These are phyloP conservation scores for Stephanodiscus triporus DNA, from an alignment of 108 stramenopile species.

Conservation along the genomic window DNA sequence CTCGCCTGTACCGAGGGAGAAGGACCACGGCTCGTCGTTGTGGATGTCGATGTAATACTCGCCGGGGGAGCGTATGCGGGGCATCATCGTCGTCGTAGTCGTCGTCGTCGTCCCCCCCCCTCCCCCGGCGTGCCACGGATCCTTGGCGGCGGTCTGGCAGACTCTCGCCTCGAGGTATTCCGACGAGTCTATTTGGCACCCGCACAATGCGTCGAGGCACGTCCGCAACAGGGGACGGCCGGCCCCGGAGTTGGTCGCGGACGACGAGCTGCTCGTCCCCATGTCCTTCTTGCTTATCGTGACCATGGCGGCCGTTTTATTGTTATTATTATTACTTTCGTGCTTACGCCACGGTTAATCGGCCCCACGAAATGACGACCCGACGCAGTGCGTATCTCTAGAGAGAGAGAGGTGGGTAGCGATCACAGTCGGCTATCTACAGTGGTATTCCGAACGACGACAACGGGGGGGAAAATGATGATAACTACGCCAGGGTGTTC, in stretches of 20 bases:
- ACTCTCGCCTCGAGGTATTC: constrained; percentile 44
- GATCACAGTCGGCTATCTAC: too few species aligned
- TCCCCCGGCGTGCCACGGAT: neutral
- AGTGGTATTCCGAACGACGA: too few species aligned
- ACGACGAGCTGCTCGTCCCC: neutral
- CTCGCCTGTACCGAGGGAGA: constrained; percentile 52
- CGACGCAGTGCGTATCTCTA: too few species aligned
- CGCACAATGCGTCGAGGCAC: constrained; percentile 38
- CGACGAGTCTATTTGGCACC: constrained; percentile 41
- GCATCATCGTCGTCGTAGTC: too few species aligned
- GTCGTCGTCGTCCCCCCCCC: too few species aligned
- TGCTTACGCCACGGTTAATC: too few species aligned
- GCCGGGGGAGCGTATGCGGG: constrained; percentile 44
- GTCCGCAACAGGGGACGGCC: constrained; percentile 32
- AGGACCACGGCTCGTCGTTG: constrained; percentile 50
- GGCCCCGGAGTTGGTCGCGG: constrained; percentile 10
- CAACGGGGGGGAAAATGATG: too few species aligned
- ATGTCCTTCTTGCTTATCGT: constrained; percentile 10
- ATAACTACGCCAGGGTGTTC: too few species aligned
- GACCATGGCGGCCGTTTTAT: too few species aligned
- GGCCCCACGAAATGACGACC: too few species aligned
- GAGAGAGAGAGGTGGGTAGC: too few species aligned
- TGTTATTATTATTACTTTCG: too few species aligned
- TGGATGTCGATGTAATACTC: constrained; percentile 52
- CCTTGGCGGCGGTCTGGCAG: constrained; percentile 3